Conservation (phyloP, 768 basidiomycete genomes). For the Kwoniella sp. region DNA sequence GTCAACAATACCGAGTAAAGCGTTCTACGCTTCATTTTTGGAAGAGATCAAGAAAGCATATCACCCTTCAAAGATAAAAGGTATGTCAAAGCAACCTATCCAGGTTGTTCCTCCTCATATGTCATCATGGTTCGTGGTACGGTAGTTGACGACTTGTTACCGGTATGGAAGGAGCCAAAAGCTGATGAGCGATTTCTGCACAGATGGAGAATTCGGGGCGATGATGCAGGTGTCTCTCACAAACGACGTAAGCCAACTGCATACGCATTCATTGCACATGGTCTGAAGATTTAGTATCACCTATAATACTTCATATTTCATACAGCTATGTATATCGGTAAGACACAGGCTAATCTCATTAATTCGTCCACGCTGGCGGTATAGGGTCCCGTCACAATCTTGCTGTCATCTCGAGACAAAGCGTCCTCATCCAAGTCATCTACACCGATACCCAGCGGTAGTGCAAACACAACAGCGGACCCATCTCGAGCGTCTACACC, state of each 20-base stretch:
- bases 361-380: not conserved
- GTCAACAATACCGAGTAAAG: slow-evolving; percentile 68
- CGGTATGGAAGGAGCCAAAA: too few relatives aligned
- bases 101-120: too few relatives aligned
- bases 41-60: slow-evolving; percentile 69
- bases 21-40: slow-evolving; percentile 73
- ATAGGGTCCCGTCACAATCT: slow-evolving; percentile 51
- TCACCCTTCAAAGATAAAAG: slow-evolving; percentile 75
- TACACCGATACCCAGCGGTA: not conserved
- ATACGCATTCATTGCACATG: too few relatives aligned
- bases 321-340: not conserved
- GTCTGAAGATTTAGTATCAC: too few relatives aligned
- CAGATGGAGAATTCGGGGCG: slow-evolving; percentile 91
- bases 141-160: too few relatives aligned
- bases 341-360: not conserved
- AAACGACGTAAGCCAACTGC: slow-evolving; percentile 72
- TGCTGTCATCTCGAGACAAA: slow-evolving; percentile 33
- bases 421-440: not conserved
- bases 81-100: slow-evolving; percentile 58
- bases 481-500: slow-evolving; percentile 8
- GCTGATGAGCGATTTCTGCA: not conserved
- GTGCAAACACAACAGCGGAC: not conserved
- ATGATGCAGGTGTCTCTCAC: slow-evolving; percentile 90
- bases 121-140: too few relatives aligned
- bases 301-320: too few relatives aligned